Conservation (phyloP, 164 flowering plant species). For the Echeveria elegans region DNA sequence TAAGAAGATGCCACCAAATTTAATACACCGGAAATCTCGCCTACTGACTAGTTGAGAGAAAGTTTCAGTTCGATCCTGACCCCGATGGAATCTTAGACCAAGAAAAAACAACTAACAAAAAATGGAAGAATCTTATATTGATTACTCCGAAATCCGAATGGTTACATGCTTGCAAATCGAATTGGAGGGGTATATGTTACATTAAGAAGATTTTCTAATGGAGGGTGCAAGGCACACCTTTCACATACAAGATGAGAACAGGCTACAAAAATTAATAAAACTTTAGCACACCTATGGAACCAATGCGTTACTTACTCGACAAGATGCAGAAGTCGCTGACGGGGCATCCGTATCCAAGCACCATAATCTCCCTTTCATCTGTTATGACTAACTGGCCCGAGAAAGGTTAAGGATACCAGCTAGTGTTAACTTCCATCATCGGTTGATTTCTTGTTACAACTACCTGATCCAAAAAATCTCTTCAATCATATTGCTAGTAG, state of each 20-base stretch:
- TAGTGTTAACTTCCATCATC: conserved; percentile 8
- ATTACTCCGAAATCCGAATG: neutral
- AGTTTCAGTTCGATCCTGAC: neutral
- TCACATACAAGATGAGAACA: no score
- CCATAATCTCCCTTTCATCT: neutral
- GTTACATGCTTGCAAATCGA: neutral
- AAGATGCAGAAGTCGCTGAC: neutral
- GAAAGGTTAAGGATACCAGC: neutral
- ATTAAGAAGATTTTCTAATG: neutral
- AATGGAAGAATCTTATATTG: neutral
- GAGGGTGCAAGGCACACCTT: neutral
- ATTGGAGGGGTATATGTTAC: neutral
- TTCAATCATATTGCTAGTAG: conserved; percentile 23
- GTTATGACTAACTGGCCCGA: neutral
- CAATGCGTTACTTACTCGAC: no score
- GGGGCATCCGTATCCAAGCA: neutral
- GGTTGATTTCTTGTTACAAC: conserved; percentile 13
- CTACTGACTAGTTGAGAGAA: neutral
- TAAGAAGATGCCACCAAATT: neutral
- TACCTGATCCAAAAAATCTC: conserved; percentile 24
- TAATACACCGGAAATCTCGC: neutral
- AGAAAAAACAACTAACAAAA: neutral
- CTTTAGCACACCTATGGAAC: no score
- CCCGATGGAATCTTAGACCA: neutral
- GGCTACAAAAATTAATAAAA: no score